Evolutionary conservation across 2,329 filamentous ascomycete species (phyloP), one percentile per base, ranked within the genome.

Genomic region (Myotisia sp.): DNA sequence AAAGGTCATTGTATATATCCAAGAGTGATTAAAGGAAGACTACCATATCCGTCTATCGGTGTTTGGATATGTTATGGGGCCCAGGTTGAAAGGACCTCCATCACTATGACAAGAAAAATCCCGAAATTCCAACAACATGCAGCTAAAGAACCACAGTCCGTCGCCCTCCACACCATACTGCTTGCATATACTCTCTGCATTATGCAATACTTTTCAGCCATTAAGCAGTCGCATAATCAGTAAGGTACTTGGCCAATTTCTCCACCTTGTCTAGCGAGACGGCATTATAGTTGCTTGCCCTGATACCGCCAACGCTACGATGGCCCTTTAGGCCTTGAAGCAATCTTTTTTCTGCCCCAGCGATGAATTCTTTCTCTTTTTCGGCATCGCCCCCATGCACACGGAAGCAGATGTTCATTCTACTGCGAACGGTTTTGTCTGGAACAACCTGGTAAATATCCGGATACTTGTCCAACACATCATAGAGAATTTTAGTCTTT

Each of bases 321-420:
- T 95, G 87, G 0, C 87, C 87, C 63, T 92, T 93, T 27, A 94
- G 63, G 0, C 85, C 87, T 17, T 76, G 73, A 16, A 94, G 63
- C 0, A 79, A 74, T 34, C 64, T 65, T 40, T 71, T 70, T 39
- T 78, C 72, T 1, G 76, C 78, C 30, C 79, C 74, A 40, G 76
- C 70, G 29, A 95, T 56, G 60, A 95, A 95, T 0, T 67, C 67
- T 58, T 84, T 82, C 56, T 95, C 86, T 14, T 76, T 69, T 8
- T 70, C 75, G 33, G 76, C 74, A 38, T 74, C 63, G 26, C 76
- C 72, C 28, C 67, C 70, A 30, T 64, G 55, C 12, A 92, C 69
- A 10, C 85, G 67, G 68, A 94, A 94, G 67, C 85, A 94, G 38
- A 95, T 81, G 59, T 95, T 95, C 80, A 95, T 93, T 36, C 84